Conservation (phyloP, 2,329 filamentous ascomycete genomes). For the Ophiostoma montium region DNA sequence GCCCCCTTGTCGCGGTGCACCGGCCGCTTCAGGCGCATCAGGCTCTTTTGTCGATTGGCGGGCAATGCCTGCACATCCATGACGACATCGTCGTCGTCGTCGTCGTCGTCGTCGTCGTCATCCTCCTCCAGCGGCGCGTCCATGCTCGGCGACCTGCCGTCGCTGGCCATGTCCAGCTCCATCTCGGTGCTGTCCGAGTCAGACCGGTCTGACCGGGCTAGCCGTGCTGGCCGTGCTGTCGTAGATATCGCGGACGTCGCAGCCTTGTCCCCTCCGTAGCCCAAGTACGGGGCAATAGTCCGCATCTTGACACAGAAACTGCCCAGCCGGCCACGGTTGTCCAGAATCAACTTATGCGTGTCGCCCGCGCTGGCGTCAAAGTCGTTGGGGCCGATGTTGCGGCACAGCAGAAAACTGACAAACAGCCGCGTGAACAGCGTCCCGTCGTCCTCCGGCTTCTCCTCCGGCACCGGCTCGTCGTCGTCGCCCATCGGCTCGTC, state of each 20-base stretch:
- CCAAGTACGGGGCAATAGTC: not conserved
- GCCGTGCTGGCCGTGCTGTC: too few species aligned
- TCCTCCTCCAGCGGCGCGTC: not conserved
- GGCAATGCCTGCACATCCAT: conserved; percentile 11
- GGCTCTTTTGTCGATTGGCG: not conserved
- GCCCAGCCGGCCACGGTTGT: conserved; percentile 7
- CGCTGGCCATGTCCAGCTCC: not conserved
- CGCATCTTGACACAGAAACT: conserved; percentile 14
- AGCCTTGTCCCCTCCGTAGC: not conserved
- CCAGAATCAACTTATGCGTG: conserved; percentile 5
- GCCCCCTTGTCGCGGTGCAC: conserved; percentile 35
- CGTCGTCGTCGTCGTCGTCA: conserved; percentile 1
- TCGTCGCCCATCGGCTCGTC: not conserved
- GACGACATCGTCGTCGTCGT: conserved; percentile 7
- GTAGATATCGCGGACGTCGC: too few species aligned
- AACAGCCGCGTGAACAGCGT: conserved; percentile 15
- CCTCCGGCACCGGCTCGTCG: not conserved
- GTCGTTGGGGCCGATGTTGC: not conserved
- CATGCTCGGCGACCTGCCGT: not conserved
- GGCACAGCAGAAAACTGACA: conserved; percentile 12
- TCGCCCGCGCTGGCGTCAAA: conserved; percentile 2
- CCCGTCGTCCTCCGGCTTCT: conserved; percentile 1
- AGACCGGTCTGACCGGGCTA: not conserved
- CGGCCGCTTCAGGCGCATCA: conserved; percentile 29
- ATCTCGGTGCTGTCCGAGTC: too few species aligned